A percentile compares a stretch with the other conserved stretches of the same genome.
These are phyloP conservation scores for Aristolochia contorta DNA, from an alignment of 164 flowering plant genomes.

Conservation along the genomic window DNA sequence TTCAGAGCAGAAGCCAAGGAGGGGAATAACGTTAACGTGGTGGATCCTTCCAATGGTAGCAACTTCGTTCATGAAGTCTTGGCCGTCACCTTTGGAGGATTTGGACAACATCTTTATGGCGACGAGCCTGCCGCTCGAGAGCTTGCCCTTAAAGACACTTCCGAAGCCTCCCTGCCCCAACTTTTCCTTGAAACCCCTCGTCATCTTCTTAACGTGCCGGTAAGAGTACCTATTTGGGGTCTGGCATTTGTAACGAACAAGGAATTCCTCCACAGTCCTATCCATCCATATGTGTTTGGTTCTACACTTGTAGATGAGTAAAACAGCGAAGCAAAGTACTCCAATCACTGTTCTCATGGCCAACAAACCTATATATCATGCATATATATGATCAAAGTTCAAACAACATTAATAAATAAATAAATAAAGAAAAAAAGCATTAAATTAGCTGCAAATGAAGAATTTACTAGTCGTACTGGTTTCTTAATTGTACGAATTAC, in stretches of 20 bases:
- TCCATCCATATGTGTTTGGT: conserved; percentile 1
- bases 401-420: too few relatives aligned
- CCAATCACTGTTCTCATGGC: not conserved
- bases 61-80: conserved; percentile 12
- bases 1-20: conserved; percentile 7
- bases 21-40: conserved; percentile 8
- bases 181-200: conserved; percentile 24
- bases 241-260: not conserved
- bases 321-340: not conserved
- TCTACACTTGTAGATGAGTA: not conserved
- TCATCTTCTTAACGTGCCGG: conserved; percentile 26
- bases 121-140: conserved; percentile 20
- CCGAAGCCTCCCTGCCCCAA: conserved; percentile 44
- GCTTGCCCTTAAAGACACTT: conserved; percentile 33
- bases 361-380: too few relatives aligned
- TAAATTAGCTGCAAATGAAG: too few relatives aligned
- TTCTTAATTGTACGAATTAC: too few relatives aligned
- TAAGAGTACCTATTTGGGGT: conserved; percentile 13
- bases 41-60: conserved; percentile 13
- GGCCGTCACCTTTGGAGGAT: conserved; percentile 8
- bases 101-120: conserved; percentile 33
- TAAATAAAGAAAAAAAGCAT: too few relatives aligned
- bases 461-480: too few relatives aligned
- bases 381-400: too few relatives aligned
- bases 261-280: not conserved